These are phyloP conservation scores for Ormosia emarginata DNA, from an alignment of 306 rosid genomes.

Conservation along the genomic window DNA sequence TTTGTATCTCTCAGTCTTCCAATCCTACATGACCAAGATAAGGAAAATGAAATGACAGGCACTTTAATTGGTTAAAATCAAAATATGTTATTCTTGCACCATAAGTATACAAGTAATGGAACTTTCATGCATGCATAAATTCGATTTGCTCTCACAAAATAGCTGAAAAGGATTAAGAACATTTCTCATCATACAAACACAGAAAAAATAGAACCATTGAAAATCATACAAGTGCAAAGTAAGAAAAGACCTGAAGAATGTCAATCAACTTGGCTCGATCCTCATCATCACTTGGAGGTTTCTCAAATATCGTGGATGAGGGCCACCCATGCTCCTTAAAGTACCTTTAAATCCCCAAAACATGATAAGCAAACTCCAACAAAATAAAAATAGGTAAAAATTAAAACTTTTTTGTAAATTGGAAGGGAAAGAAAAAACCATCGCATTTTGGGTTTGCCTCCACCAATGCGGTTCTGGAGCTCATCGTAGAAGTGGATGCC, in stretches of 20 bases:
- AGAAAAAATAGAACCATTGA: too few species aligned
- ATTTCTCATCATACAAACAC: not conserved
- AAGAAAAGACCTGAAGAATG: constrained; percentile 61
- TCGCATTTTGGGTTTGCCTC: constrained; percentile 99
- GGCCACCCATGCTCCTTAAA: constrained; percentile 92
- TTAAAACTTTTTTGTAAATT: not conserved
- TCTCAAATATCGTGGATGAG: constrained; percentile 64
- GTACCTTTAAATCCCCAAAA: constrained; percentile 53
- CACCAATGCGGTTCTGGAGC: constrained; percentile 83
- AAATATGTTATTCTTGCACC: not conserved
- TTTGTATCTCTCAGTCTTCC: constrained; percentile 97
- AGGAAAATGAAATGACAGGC: constrained; percentile 9
- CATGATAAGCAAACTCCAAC: not conserved
- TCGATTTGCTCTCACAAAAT: not conserved
- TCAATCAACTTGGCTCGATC: constrained; percentile 72
- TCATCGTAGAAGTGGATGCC: constrained; percentile 68
- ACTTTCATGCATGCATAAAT: not conserved
- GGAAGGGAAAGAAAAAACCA: constrained; percentile 39
- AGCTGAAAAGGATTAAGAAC: not conserved
- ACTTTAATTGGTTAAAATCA: not conserved
- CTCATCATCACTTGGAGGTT: constrained; percentile 66
- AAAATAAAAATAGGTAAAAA: not conserved
- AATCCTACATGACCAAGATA: constrained; percentile 59
- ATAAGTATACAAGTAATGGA: not conserved
- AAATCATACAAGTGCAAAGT: not conserved